Evolutionary conservation across 2,329 filamentous ascomycete genomes (phyloP), one percentile per base, ranked within the genome.

Genomic region (Cucurbitaria berberidis): DNA sequence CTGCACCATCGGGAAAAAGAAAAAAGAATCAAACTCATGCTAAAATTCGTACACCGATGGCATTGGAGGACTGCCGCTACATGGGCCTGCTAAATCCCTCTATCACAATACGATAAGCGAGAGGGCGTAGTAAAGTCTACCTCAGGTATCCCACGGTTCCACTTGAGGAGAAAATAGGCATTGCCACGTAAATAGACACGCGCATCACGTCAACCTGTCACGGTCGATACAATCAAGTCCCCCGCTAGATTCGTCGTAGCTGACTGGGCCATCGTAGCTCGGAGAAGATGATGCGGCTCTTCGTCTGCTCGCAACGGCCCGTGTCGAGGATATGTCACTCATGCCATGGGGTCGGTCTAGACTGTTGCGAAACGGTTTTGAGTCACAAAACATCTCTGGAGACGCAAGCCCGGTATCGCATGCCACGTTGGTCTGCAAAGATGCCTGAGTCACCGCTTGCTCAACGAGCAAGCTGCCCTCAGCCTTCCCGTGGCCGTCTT

Each of bases 401-500:
- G 44, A 45, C 19, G 42, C 43, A 21, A 45, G 42, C 48, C 52
- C 54, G 45, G 36, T 57, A 46, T 55, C 53, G 53, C 49, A 29
- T 51, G 62, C 68, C 57, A 57, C 59, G 53, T 69, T 64, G 60
- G 68, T 66, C 39, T 57, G 54, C 39, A 69, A 49, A 48, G 59
- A 67, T 15, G 57, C 61, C 47, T 64, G 63, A 61, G 53, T 66
- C 62, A 66, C 59, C 39, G 51, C 60, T 30, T 45, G 42, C 48
- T 58, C 52, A 47, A 59, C 62, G 48, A 59, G 60, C 34, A 46
- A 55, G 47, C 55, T 60, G 41, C 35, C 32, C 39, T 59, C 49
- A 34, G 47, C 35, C 41, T 43, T 53, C 27, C 43, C 38, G 15
- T 60, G 46, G 36, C 44, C 48, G 39, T 56, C 42, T 30, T 49